Conservation (phyloP, 176 grass and related monocot genomes). For the Metroxylon sagu region DNA sequence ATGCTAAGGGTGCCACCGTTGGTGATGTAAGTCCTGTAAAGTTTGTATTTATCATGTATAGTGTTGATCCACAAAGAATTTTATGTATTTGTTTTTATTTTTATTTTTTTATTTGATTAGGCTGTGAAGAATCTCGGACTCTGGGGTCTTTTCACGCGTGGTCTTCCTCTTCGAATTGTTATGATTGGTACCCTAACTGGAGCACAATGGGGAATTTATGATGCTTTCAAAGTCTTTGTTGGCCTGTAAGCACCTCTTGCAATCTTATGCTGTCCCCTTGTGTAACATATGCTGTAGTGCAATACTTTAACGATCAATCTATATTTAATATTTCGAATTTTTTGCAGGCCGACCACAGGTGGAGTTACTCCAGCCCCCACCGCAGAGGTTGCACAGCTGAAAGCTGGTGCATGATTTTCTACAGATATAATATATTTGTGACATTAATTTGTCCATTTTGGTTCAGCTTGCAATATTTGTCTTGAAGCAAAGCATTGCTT, state of each 20-base stretch:
- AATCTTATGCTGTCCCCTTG: neutral
- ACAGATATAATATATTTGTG: constrained; percentile 16
- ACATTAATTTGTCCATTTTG: constrained; percentile 6
- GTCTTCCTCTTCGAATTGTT: constrained; percentile 90
- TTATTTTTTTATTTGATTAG: constrained; percentile 26
- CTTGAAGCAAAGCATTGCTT: constrained; percentile 16
- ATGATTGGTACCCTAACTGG: constrained; percentile 95
- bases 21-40: constrained; percentile 51
- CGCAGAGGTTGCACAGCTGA: constrained; percentile 17
- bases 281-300: too few species aligned
- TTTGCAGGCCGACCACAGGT: constrained; percentile 77
- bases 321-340: constrained; percentile 12
- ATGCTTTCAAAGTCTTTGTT: constrained; percentile 90
- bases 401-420: constrained; percentile 43
- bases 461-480: constrained; percentile 26
- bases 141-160: constrained; percentile 76
- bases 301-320: neutral
- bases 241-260: constrained; percentile 67
- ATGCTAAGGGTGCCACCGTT: constrained; percentile 85
- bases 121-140: constrained; percentile 84
- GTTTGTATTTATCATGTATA: neutral
- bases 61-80: neutral
- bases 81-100: neutral
- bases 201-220: constrained; percentile 96
- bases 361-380: constrained; percentile 47